phyloP scores from a whole-genome alignment of 129 eudicot species.

The Helichrysum umbraculigerum region DNA sequence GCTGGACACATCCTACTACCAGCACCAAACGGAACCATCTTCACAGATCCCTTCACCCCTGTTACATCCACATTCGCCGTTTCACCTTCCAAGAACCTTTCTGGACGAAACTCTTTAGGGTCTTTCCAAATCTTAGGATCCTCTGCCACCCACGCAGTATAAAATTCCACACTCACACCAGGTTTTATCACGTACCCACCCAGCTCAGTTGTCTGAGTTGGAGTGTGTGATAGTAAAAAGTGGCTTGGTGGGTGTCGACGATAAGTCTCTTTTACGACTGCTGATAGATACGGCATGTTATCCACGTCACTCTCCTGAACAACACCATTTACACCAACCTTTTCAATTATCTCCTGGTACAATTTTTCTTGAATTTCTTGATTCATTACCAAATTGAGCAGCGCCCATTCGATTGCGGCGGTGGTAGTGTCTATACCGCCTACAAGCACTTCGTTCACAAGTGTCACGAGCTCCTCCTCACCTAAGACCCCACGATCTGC shows the following conservation, averaged over 20 bases:
- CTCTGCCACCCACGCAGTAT: conserved; percentile 89
- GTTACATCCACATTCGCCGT: conserved; percentile 82
- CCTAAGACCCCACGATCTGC: conserved; percentile 56
- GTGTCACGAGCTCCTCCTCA: conserved; percentile 83
- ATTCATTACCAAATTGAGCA: conserved; percentile 61
- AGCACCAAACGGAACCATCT: conserved; percentile 86
- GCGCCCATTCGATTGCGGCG: conserved; percentile 79
- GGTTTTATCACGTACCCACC: conserved; percentile 77
- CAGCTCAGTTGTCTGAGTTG: conserved; percentile 56
- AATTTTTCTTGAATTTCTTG: conserved; percentile 78
- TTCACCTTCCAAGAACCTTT: conserved; percentile 74
- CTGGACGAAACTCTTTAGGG: conserved; percentile 69
- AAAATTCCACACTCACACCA: conserved; percentile 70
- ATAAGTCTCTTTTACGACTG: conserved; percentile 76
- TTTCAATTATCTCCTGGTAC: conserved; percentile 56
- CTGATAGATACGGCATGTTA: conserved; percentile 64
- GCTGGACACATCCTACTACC: conserved; percentile 97
- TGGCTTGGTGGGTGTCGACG: conserved; percentile 86
- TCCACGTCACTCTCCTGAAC: conserved; percentile 66
- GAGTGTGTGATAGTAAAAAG: conserved; percentile 74
- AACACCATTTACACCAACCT: conserved; percentile 57
- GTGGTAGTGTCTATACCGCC: conserved; percentile 94
- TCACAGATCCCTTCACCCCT: conserved; percentile 54
- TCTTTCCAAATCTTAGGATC: conserved; percentile 72
- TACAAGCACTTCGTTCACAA: conserved; percentile 67